These are phyloP conservation scores for Quercus suber DNA, from an alignment of 306 rosid species.

Conservation along the genomic window DNA sequence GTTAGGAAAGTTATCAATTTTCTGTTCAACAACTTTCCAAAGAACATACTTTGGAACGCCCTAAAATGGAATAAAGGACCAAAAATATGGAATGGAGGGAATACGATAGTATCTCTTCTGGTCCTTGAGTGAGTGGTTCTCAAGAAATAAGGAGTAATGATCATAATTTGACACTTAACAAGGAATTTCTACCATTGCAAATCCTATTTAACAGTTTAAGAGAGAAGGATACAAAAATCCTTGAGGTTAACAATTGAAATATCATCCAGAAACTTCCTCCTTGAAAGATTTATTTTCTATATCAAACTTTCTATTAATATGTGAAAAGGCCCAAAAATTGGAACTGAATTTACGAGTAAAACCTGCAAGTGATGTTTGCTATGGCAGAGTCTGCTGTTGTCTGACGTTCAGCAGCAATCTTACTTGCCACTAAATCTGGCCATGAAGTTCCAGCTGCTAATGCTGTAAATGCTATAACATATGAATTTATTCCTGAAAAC, in stretches of 20 bases:
- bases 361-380: constrained; percentile 99
- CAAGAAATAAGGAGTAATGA: neutral
- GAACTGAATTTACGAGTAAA: constrained; percentile 23
- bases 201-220: neutral
- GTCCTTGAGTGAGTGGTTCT: neutral
- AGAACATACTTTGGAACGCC: too few species aligned
- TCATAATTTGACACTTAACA: neutral
- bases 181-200: neutral
- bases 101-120: neutral
- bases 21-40: too few species aligned
- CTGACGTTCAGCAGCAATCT: constrained; percentile 97
- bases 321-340: constrained; percentile 13
- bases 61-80: too few species aligned
- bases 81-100: too few species aligned
- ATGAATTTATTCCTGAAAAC: constrained; percentile 80
- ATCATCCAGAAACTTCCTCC: constrained; percentile 8
- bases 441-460: constrained; percentile 92
- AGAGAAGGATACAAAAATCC: neutral
- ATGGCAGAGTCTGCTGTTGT: constrained; percentile 92
- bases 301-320: constrained; percentile 10
- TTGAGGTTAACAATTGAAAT: neutral
- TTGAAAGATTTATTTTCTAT: constrained; percentile 12
- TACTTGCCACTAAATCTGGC: constrained; percentile 99
- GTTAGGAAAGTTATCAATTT: too few species aligned
- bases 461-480: constrained; percentile 94